These are phyloP conservation scores for Cryptococcus sp. DNA, from an alignment of 1,284 basidiomycete species.

Conservation along the genomic window DNA sequence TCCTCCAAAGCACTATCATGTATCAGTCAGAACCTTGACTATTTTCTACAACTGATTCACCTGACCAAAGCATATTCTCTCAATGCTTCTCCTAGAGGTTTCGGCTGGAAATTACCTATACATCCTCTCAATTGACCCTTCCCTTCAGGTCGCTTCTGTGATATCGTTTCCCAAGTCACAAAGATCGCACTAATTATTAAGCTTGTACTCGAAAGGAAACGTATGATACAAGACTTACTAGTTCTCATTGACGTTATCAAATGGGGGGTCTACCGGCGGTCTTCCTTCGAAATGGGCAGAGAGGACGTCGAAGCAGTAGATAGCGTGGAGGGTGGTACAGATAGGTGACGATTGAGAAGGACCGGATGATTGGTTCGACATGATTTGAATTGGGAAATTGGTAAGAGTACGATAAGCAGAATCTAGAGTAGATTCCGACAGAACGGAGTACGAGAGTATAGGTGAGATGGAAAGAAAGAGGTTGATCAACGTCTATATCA, in stretches of 20 bases:
- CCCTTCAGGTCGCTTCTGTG: constrained; percentile 17
- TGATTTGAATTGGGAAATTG: too few relatives aligned
- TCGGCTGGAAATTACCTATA: constrained; percentile 87
- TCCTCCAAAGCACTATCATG: constrained; percentile 50
- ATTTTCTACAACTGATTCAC: constrained; percentile 24
- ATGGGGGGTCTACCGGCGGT: constrained; percentile 15
- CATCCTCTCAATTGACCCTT: constrained; percentile 76
- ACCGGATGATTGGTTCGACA: background rate
- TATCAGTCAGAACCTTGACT: background rate
- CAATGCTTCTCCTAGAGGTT: constrained; percentile 69
- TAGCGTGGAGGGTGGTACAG: constrained; percentile 46
- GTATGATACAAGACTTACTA: constrained; percentile 20
- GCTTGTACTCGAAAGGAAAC: background rate
- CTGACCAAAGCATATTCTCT: constrained; percentile 86
- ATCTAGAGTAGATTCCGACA: background rate
- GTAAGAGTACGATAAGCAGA: background rate
- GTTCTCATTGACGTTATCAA: constrained; percentile 25
- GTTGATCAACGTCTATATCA: too few relatives aligned
- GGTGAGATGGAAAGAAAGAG: background rate
- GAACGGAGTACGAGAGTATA: background rate
- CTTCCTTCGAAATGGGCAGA: constrained; percentile 35
- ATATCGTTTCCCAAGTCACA: constrained; percentile 82
- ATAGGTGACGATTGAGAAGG: constrained; percentile 9
- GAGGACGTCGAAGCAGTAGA: constrained; percentile 53
- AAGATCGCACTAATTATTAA: constrained; percentile 70